Evolutionary conservation across 768 basidiomycete species (phyloP), one percentile per base, ranked within the genome.

Genomic region (Suillus plorans): DNA sequence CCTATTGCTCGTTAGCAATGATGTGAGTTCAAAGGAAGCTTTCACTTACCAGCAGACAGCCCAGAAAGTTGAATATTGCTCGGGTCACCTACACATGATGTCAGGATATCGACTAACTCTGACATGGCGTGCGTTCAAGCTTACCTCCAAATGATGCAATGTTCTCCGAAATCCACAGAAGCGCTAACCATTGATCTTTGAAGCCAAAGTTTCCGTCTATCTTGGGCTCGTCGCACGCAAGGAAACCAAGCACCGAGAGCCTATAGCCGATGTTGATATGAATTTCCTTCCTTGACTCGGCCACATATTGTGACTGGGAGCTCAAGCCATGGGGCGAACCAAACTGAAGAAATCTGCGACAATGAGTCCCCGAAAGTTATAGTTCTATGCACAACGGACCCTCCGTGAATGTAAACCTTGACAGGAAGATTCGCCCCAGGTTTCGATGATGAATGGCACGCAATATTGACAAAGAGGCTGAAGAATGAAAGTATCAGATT

Each of bases 261-360:
- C 91, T 85, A 72, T 92, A 91, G 42, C 89, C 91, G 14, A 92
- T 83, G 69, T 92, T 90, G 9, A 94, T 86, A 83, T 87, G 88
- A 18, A 94, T 83, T 74, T 91, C 87, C 5, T 83, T 83, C 25
- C 87, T 80, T 66, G 85, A 85, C 18, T 86, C 83, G 14, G 89
- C 80, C 47, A 89, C 79, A 71, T 85, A 88, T 69, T 92, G 90
- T 0, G 89, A 86, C 72, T 91, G 89, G 34, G 80, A 77, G 39
- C 73, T 76, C 10, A 91, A 73, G 0, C 80, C 78, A 64, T 91
- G 90, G 0, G 91, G 90, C 4, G 89, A 91, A 1, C 90, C 90
- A 65, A 89, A 91, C 70, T 92, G 91, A 20, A 93, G 82, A 70
- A 90, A 91, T 13, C 91, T 92, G 16, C 13, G 18, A 45, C 62